These are phyloP conservation scores for Linum trigynum DNA, from an alignment of 345 rosid species.

Conservation along the genomic window DNA sequence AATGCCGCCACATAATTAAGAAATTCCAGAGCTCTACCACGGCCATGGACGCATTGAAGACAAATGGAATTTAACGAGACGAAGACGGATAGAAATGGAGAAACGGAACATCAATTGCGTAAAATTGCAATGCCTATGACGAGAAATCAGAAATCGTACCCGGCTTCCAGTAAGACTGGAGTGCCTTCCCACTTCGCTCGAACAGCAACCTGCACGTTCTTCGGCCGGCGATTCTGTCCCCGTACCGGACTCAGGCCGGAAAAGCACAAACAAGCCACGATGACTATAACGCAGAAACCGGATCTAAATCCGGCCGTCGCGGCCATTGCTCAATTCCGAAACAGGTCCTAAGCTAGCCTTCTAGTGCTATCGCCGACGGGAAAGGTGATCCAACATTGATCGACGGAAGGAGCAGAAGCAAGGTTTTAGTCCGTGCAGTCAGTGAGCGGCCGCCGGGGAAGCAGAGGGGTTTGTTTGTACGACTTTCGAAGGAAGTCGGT, in stretches of 20 bases:
- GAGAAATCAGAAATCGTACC: conserved; percentile 30
- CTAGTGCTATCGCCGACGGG: neutral
- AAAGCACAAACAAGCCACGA: conserved; percentile 30
- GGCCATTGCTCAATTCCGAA: neutral
- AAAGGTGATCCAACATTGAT: neutral
- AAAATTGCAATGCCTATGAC: neutral
- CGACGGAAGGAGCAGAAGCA: neutral
- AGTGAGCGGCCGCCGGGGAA: neutral
- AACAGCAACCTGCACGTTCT: conserved; percentile 82
- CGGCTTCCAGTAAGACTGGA: conserved; percentile 91
- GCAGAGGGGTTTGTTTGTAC: neutral
- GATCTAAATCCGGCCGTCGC: conserved; percentile 37
- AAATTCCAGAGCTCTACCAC: too few relatives aligned
- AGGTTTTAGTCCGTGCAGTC: neutral
- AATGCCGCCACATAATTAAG: too few relatives aligned
- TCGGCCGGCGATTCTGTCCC: conserved; percentile 59
- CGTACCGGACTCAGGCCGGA: conserved; percentile 25
- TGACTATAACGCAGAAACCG: conserved; percentile 27
- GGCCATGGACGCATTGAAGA: too few relatives aligned
- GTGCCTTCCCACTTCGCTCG: conserved; percentile 93
- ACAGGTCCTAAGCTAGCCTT: neutral
- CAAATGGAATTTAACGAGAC: too few relatives aligned
- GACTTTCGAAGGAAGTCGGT: neutral
- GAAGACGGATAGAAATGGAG: neutral
- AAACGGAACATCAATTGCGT: neutral